Conservation (phyloP, 2,329 filamentous ascomycete genomes). For the Xylariaceae sp. region DNA sequence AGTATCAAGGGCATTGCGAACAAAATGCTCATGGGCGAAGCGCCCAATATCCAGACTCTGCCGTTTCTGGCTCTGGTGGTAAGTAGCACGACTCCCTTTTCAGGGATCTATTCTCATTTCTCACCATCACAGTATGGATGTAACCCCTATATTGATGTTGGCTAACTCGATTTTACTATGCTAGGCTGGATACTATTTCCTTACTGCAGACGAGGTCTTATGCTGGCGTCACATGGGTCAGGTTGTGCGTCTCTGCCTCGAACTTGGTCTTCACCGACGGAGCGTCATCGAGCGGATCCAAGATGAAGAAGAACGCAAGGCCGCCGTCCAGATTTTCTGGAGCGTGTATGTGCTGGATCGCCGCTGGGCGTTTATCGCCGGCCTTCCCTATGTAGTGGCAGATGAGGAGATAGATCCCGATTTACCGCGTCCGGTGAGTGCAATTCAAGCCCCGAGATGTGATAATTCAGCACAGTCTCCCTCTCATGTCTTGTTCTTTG, state of each 20-base stretch:
- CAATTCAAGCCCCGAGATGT: not conserved
- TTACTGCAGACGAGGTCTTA: constrained; percentile 77
- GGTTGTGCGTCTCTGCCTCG: constrained; percentile 71
- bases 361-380: constrained; percentile 85
- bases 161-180: constrained; percentile 20
- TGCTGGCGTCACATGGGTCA: constrained; percentile 85
- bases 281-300: constrained; percentile 66
- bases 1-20: constrained; percentile 70
- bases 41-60: constrained; percentile 42
- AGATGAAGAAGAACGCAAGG: constrained; percentile 61
- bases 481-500: not conserved
- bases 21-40: constrained; percentile 54
- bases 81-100: constrained; percentile 10
- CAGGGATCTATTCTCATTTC: not conserved
- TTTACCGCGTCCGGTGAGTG: constrained; percentile 69
- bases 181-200: constrained; percentile 67
- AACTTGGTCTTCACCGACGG: constrained; percentile 75
- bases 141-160: not conserved
- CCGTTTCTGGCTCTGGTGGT: constrained; percentile 45
- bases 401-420: constrained; percentile 79
- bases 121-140: not conserved
- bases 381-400: constrained; percentile 77
- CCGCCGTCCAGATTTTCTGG: constrained; percentile 75
- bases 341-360: constrained; percentile 79
- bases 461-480: not conserved